A percentile compares a stretch with the other conserved stretches of the same genome.
phyloP scores from a whole-genome alignment of 1,139 yeast species.

The Yamadazyma epiphylla region DNA sequence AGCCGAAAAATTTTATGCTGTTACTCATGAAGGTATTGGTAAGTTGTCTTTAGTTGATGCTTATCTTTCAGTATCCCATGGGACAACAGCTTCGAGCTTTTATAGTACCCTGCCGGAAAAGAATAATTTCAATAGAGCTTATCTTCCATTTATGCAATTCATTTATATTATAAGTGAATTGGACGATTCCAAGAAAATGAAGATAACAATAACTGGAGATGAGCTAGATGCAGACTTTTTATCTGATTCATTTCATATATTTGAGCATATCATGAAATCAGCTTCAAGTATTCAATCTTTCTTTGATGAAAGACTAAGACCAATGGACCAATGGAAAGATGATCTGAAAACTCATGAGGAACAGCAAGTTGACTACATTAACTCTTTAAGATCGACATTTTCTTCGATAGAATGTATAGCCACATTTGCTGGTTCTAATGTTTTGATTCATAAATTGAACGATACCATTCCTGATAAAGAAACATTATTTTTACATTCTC shows the following conservation, averaged over 20 bases:
- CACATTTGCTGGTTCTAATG: conserved; percentile 69
- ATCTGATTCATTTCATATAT: conserved; percentile 45
- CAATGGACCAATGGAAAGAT: conserved; percentile 11
- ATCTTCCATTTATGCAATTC: conserved; percentile 63
- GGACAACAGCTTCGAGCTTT: conserved; percentile 48
- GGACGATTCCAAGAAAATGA: conserved; percentile 30
- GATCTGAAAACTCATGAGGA: conserved; percentile 12
- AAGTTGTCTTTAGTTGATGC: conserved; percentile 63
- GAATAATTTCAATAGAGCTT: conserved; percentile 55
- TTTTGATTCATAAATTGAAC: conserved; percentile 47
- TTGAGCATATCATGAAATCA: conserved; percentile 47
- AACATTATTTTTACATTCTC: conserved; percentile 67
- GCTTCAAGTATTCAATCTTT: conserved; percentile 38
- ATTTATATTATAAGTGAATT: conserved; percentile 41
- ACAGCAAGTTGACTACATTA: conserved; percentile 17
- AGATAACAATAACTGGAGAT: conserved; percentile 55
- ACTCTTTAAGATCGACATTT: conserved; percentile 26
- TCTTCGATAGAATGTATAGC: conserved; percentile 51
- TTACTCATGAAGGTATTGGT: conserved; percentile 58
- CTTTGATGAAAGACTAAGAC: conserved; percentile 21
- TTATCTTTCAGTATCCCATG: conserved; percentile 64
- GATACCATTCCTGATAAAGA: conserved; percentile 42
- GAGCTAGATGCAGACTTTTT: conserved; percentile 61
- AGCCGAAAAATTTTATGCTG: conserved; percentile 64
- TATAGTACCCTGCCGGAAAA: conserved; percentile 46